These are phyloP conservation scores for Ceratobasidium sp. DNA, from an alignment of 1,284 basidiomycete genomes.

Conservation along the genomic window DNA sequence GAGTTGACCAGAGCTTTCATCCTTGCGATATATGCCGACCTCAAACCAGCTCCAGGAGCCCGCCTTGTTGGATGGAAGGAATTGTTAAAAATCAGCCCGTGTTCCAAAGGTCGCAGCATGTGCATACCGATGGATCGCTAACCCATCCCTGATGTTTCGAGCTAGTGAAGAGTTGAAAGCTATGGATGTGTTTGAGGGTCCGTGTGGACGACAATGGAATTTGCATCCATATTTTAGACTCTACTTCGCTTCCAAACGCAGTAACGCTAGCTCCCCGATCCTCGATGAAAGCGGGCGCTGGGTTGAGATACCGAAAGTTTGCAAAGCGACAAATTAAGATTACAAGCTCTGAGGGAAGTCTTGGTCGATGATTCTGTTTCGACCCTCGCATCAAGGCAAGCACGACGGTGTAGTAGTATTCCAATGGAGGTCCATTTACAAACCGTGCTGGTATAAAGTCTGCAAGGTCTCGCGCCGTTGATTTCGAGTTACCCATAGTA, in stretches of 20 bases:
- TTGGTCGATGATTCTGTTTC: not conserved
- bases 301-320: not conserved
- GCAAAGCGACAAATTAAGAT: conserved; percentile 2
- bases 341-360: not conserved
- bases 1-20: not conserved
- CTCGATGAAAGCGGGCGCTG: not conserved
- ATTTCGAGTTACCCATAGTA: not conserved
- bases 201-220: not conserved
- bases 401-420: not conserved
- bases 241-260: not conserved
- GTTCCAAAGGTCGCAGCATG: too few relatives aligned
- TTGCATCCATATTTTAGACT: not conserved
- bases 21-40: not conserved
- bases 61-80: not conserved
- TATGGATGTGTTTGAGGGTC: not conserved
- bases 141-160: conserved; percentile 33
- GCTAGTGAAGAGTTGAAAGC: conserved; percentile 23
- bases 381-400: not conserved
- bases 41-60: conserved; percentile 45
- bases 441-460: not conserved
- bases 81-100: too few relatives aligned
- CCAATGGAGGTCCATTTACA: not conserved
- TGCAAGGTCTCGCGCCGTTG: not conserved
- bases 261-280: too few relatives aligned
- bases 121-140: not conserved